A percentile compares a stretch with the other conserved stretches of the same genome.
Evolutionary conservation across 1,284 basidiomycete genomes (phyloP).

Genomic region (Ceratobasidium theobromae): DNA sequence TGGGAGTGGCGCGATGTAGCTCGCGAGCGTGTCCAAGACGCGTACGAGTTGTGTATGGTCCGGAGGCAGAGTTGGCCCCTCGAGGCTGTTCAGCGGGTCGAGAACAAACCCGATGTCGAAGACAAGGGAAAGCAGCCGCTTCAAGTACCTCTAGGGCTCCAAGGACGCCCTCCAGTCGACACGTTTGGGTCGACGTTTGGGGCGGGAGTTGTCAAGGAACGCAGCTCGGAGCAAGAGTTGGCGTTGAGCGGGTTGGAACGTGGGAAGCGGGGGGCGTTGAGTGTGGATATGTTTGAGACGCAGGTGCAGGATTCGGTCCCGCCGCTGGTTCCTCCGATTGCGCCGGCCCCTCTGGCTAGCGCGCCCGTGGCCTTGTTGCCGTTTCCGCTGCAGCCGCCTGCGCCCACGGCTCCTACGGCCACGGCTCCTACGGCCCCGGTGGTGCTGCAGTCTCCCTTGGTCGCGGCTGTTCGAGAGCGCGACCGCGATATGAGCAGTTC

Average conservation of each 20-base stretch:
- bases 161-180: slow-evolving; percentile 24
- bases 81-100: slow-evolving; percentile 46
- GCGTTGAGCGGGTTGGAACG: slow-evolving; percentile 12
- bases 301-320: background rate
- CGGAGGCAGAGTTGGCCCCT: background rate
- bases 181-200: slow-evolving; percentile 29
- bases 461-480: slow-evolving; percentile 13
- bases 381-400: slow-evolving; percentile 2
- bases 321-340: slow-evolving; percentile 6
- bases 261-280: slow-evolving; percentile 22
- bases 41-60: slow-evolving; percentile 68
- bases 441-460: slow-evolving; percentile 7
- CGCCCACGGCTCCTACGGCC: no score
- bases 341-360: slow-evolving; percentile 1
- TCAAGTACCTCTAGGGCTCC: no score
- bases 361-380: slow-evolving; percentile 26
- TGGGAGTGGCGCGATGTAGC: slow-evolving; percentile 79
- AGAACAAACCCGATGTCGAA: slow-evolving; percentile 45
- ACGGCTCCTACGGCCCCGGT: no score
- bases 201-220: slow-evolving; percentile 14
- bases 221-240: slow-evolving; percentile 27
- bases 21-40: slow-evolving; percentile 68
- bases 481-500: background rate
- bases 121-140: slow-evolving; percentile 42
- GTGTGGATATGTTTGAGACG: slow-evolving; percentile 19